These are phyloP conservation scores for Aegilops longissima DNA, from an alignment of 176 grass and related monocot species.

Conservation along the genomic window DNA sequence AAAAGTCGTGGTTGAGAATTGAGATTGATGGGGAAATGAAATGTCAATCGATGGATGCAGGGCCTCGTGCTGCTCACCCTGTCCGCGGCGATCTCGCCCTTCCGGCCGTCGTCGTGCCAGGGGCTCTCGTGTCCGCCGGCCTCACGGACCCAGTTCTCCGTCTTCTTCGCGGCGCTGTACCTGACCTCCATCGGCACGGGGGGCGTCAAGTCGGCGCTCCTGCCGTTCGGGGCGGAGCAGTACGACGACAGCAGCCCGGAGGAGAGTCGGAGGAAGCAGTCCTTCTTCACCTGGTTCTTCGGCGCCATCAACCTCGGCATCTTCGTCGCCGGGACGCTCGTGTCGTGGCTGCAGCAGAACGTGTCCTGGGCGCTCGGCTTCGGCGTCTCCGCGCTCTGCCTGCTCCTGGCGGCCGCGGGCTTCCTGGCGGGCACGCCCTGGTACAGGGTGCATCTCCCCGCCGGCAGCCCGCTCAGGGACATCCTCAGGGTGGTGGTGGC, in stretches of 20 bases:
- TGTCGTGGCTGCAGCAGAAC: constrained; percentile 71
- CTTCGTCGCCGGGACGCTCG: constrained; percentile 59
- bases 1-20: too few relatives aligned
- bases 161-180: constrained; percentile 72
- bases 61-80: constrained; percentile 61
- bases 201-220: constrained; percentile 66
- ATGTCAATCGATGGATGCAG: constrained; percentile 1
- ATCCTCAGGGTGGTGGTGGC: constrained; percentile 53
- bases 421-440: constrained; percentile 57
- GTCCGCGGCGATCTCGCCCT: constrained; percentile 48
- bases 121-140: constrained; percentile 47
- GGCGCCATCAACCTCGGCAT: constrained; percentile 68
- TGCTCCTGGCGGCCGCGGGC: constrained; percentile 39
- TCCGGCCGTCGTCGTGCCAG: constrained; percentile 52
- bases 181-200: constrained; percentile 72
- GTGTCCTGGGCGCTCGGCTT: constrained; percentile 73
- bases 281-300: constrained; percentile 86
- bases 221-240: constrained; percentile 87
- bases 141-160: constrained; percentile 39
- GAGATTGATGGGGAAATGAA: background rate
- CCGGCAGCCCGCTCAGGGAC: constrained; percentile 58
- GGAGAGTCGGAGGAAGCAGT: constrained; percentile 51
- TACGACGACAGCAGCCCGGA: constrained; percentile 43
- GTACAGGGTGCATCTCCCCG: constrained; percentile 47
- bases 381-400: constrained; percentile 53